Conservation (phyloP, 2,329 filamentous ascomycete genomes). For the Fusarium ramigenum region DNA sequence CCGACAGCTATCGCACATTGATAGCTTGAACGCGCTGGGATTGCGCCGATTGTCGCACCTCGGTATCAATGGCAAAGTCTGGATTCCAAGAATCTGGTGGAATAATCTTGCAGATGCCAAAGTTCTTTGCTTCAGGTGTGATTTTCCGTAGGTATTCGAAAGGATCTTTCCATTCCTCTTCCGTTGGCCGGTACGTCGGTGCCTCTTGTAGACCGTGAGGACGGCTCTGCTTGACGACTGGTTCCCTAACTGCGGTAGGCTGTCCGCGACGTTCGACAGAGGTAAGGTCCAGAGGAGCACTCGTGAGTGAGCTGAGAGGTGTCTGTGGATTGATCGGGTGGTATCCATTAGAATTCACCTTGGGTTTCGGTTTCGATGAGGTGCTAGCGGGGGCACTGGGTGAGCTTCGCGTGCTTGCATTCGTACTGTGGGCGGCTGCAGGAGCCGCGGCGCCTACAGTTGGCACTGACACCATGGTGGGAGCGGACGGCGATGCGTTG, state of each 20-base stretch:
- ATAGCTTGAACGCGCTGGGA: conserved; percentile 14
- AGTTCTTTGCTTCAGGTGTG: conserved; percentile 82
- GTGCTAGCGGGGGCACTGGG: conserved; percentile 54
- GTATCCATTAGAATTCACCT: conserved; percentile 63
- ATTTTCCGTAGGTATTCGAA: conserved; percentile 95
- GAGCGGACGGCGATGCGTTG: conserved; percentile 8
- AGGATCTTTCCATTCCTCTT: conserved; percentile 94
- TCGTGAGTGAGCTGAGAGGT: conserved; percentile 65
- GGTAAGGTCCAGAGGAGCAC: conserved; percentile 77
- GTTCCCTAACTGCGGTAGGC: conserved; percentile 78
- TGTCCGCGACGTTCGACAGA: conserved; percentile 94
- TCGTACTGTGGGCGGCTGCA: conserved; percentile 53
- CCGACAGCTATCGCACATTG: neutral
- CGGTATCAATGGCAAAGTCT: conserved; percentile 93
- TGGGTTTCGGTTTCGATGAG: conserved; percentile 60
- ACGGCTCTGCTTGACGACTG: conserved; percentile 78
- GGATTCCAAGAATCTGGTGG: conserved; percentile 95
- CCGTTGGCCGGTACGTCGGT: conserved; percentile 87
- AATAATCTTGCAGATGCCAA: conserved; percentile 94
- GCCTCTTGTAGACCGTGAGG: conserved; percentile 89
- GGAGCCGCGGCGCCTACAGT: conserved; percentile 50
- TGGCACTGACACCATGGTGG: conserved; percentile 53
- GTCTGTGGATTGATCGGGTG: conserved; percentile 60
- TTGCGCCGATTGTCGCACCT: conserved; percentile 64
- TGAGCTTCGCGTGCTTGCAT: conserved; percentile 62